Evolutionary conservation across 345 rosid species (phyloP).

Genomic region (Lepidium sativum): DNA sequence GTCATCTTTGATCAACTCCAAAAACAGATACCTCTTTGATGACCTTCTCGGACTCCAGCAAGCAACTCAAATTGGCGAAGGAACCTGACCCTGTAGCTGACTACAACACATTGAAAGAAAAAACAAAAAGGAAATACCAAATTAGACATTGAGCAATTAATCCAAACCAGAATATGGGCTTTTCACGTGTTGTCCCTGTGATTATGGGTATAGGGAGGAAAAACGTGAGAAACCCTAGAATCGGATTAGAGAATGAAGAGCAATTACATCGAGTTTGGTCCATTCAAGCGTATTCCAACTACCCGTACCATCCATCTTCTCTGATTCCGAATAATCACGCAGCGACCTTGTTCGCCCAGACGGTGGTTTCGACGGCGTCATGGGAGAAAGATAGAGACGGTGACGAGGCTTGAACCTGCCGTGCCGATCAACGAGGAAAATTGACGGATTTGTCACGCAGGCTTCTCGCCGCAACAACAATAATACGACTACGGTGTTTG

Average conservation of each 20-base stretch:
- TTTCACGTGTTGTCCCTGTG: background rate
- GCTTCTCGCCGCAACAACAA: conserved; percentile 1
- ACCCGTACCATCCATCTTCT: conserved; percentile 59
- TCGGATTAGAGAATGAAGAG: conserved; percentile 17
- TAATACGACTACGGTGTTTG: conserved; percentile 18
- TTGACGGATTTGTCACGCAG: conserved; percentile 10
- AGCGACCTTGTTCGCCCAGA: conserved; percentile 38
- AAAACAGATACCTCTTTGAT: conserved; percentile 43
- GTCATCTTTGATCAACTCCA: background rate
- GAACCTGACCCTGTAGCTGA: conserved; percentile 45
- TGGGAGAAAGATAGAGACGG: background rate
- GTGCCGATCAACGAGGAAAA: conserved; percentile 19
- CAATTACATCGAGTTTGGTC: conserved; percentile 60
- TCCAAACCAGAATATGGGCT: background rate
- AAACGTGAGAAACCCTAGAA: conserved; percentile 17
- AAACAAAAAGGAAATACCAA: background rate
- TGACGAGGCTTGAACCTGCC: conserved; percentile 16
- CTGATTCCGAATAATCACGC: conserved; percentile 37
- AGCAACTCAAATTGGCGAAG: conserved; percentile 46
- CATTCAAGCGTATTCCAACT: conserved; percentile 88
- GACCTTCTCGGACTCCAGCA: conserved; percentile 72
- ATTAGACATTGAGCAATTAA: background rate
- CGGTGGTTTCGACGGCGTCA: conserved; percentile 40
- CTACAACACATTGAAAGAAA: conserved; percentile 27
- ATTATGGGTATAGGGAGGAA: background rate